Percentiles rank a stretch among this genome's conserved stretches.
phyloP scores from a whole-genome alignment of 2,329 filamentous ascomycete species.

The Arthrobotrys megalospora region DNA sequence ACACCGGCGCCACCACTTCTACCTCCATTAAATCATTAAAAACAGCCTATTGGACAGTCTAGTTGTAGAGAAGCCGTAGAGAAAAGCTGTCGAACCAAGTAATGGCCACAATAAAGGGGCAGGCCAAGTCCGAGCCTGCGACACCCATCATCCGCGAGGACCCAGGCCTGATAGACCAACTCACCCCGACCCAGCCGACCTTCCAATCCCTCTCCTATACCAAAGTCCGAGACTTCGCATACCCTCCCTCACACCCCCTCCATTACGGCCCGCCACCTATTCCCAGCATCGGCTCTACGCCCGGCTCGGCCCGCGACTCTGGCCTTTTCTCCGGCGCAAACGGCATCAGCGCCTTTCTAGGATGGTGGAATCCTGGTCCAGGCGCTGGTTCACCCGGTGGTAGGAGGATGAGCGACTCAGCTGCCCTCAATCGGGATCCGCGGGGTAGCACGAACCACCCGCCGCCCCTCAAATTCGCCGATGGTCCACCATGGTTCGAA shows the following conservation, averaged over 20 bases:
- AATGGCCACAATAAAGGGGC: constrained; percentile 61
- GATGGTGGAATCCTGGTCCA: constrained; percentile 72
- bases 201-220: constrained; percentile 81
- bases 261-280: constrained; percentile 94
- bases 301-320: constrained; percentile 55
- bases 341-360: constrained; percentile 52
- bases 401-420: constrained; percentile 71
- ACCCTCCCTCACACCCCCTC: constrained; percentile 83
- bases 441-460: constrained; percentile 74
- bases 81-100: constrained; percentile 36
- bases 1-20: not conserved
- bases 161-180: constrained; percentile 42
- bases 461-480: constrained; percentile 85
- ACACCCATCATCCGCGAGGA: constrained; percentile 59
- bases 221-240: constrained; percentile 96
- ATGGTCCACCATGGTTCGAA: constrained; percentile 93
- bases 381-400: constrained; percentile 68
- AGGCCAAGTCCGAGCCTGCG: constrained; percentile 61
- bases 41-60: not conserved
- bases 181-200: constrained; percentile 52
- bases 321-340: constrained; percentile 53
- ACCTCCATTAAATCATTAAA: not conserved
- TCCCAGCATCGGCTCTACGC: constrained; percentile 63
- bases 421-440: constrained; percentile 69
- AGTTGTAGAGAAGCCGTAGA: not conserved